phyloP scores from a whole-genome alignment of 2,329 filamentous ascomycete genomes.

The Aspergillus glaucus region DNA sequence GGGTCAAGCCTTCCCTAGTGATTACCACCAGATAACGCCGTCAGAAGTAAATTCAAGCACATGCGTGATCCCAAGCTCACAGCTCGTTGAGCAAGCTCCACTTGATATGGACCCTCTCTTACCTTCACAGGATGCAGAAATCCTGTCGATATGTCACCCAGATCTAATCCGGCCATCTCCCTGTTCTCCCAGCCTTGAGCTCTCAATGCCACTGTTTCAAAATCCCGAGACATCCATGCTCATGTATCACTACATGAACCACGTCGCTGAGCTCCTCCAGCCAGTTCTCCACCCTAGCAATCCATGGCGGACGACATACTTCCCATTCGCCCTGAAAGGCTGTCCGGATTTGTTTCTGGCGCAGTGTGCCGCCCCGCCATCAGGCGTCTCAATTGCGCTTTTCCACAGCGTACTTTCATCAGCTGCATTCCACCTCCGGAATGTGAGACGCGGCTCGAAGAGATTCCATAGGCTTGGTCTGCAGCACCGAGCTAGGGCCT shows the following conservation, averaged over 20 bases:
- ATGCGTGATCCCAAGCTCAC: no score
- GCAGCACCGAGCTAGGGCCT: constrained; percentile 4
- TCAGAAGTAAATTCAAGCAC: no score
- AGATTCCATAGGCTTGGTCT: constrained; percentile 4
- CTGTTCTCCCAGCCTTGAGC: background rate
- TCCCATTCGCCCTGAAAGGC: constrained; percentile 9
- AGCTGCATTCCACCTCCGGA: constrained; percentile 9
- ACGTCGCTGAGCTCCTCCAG: constrained; percentile 8
- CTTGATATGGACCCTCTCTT: no score
- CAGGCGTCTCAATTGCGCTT: constrained; percentile 4
- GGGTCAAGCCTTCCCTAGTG: no score
- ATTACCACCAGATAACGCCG: no score
- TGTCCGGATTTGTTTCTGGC: constrained; percentile 5
- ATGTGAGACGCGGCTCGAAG: constrained; percentile 1
- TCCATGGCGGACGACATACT: constrained; percentile 9
- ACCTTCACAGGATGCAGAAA: background rate
- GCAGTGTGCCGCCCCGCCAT: constrained; percentile 1
- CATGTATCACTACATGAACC: constrained; percentile 7
- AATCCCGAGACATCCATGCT: constrained; percentile 2
- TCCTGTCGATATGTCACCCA: background rate
- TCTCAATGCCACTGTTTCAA: constrained; percentile 2
- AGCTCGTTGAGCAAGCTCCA: no score
- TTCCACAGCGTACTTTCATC: constrained; percentile 8
- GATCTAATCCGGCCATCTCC: background rate
- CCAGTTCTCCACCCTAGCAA: constrained; percentile 7